These are phyloP conservation scores for Henckelia pumila DNA, from an alignment of 257 asterid species.

Conservation along the genomic window DNA sequence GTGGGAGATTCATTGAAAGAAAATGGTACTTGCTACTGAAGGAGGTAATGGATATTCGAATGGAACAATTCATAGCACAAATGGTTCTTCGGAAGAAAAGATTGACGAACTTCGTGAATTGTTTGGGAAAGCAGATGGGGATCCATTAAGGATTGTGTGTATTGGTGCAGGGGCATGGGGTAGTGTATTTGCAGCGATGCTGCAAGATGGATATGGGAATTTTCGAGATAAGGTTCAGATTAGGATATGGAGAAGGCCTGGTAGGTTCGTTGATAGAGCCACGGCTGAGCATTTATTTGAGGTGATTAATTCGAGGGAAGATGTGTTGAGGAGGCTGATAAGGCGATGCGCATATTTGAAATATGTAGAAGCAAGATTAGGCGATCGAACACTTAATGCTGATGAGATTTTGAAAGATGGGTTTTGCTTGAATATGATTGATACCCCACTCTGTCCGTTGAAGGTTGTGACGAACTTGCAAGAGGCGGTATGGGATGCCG, in stretches of 20 bases:
- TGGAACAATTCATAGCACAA: constrained; percentile 46
- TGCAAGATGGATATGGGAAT: constrained; percentile 75
- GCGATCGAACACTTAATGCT: constrained; percentile 73
- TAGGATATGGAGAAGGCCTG: constrained; percentile 89
- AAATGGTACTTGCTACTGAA: constrained; percentile 53
- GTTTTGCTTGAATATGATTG: constrained; percentile 94
- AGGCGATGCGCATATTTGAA: constrained; percentile 90
- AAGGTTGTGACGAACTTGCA: constrained; percentile 94
- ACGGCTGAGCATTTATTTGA: constrained; percentile 88
- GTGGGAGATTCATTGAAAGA: constrained; percentile 16
- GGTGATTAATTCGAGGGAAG: constrained; percentile 90
- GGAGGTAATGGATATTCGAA: constrained; percentile 35
- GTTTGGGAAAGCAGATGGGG: constrained; percentile 69
- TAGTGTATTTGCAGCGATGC: constrained; percentile 84
- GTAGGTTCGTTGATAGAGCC: constrained; percentile 68
- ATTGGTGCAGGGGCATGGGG: constrained; percentile 99
- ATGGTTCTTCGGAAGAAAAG: constrained; percentile 56
- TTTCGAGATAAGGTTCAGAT: constrained; percentile 79
- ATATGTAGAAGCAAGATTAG: constrained; percentile 93
- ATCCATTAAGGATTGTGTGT: constrained; percentile 72
- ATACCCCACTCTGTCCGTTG: constrained; percentile 91
- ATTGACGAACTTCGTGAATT: constrained; percentile 59
- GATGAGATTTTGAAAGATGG: constrained; percentile 94
- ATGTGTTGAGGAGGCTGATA: constrained; percentile 79
- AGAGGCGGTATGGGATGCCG: constrained; percentile 99